Evolutionary conservation across 2,329 filamentous ascomycete genomes (phyloP).

Genomic region (Simplicillium sp.): DNA sequence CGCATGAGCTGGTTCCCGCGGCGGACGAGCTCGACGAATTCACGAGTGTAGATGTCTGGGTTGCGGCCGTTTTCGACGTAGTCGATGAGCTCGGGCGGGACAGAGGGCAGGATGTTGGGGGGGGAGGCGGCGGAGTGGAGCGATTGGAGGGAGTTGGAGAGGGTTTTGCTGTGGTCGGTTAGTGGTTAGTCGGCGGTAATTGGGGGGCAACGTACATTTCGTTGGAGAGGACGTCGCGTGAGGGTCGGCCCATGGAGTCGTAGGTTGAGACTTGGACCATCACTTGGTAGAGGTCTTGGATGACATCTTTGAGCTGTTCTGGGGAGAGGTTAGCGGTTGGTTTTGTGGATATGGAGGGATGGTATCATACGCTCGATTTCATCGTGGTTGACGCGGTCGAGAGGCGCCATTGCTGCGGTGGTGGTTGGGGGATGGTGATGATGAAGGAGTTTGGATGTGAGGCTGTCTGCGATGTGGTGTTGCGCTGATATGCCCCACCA

Average conservation of each 20-base stretch:
- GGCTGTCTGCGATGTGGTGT: too few species aligned
- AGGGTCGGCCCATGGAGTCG: constrained; percentile 41
- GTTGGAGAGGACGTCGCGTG: constrained; percentile 44
- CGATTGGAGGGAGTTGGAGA: constrained; percentile 27
- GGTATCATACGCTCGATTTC: constrained; percentile 26
- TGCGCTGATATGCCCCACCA: too few species aligned
- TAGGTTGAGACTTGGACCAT: constrained; percentile 55
- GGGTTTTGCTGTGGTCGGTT: constrained; percentile 22
- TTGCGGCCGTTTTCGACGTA: constrained; percentile 66
- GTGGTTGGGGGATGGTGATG: too few species aligned
- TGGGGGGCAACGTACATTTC: constrained; percentile 31
- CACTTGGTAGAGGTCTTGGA: constrained; percentile 54
- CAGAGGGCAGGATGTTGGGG: constrained; percentile 33
- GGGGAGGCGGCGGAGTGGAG: constrained; percentile 30
- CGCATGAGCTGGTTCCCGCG: constrained; percentile 57
- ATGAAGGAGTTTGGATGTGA: too few species aligned
- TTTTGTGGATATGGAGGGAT: neutral
- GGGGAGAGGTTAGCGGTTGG: constrained; percentile 7
- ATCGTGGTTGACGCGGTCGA: constrained; percentile 26
- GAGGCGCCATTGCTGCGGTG: constrained; percentile 26
- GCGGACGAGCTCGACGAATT: constrained; percentile 61
- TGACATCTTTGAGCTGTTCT: constrained; percentile 52
- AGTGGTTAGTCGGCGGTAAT: constrained; percentile 1
- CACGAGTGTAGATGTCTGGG: constrained; percentile 65
- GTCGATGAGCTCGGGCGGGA: constrained; percentile 54